Percentiles rank a stretch among this genome's conserved stretches.
These are phyloP conservation scores for Lyophyllum shimeji DNA, from an alignment of 768 basidiomycete species.

Conservation along the genomic window DNA sequence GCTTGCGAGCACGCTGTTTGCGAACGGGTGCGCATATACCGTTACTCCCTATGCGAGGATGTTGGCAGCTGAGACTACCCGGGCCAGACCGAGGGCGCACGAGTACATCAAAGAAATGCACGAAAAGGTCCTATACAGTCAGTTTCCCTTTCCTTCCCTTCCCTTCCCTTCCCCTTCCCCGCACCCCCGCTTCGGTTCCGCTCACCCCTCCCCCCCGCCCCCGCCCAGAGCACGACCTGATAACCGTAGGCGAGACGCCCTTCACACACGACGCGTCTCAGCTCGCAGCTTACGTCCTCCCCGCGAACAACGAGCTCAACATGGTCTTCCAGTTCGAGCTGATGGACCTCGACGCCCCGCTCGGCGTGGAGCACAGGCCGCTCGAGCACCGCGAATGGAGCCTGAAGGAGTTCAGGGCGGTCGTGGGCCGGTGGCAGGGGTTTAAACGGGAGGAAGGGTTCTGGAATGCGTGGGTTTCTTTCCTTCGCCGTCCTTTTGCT, in stretches of 20 bases:
- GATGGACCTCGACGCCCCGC: conserved; percentile 55
- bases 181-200: too few species aligned
- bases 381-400: conserved; percentile 49
- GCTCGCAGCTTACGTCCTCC: conserved; percentile 57
- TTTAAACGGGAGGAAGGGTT: conserved; percentile 58
- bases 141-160: conserved; percentile 1
- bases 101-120: conserved; percentile 72
- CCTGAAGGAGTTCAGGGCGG: conserved; percentile 49
- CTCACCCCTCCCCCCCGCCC: neutral
- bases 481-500: too few species aligned
- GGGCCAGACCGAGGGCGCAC: conserved; percentile 63
- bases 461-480: conserved; percentile 58
- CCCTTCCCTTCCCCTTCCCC: conserved; percentile 1
- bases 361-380: conserved; percentile 32
- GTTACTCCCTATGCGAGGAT: too few species aligned
- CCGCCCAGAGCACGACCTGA: conserved; percentile 48
- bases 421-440: conserved; percentile 54
- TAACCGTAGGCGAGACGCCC: conserved; percentile 67
- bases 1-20: conserved; percentile 49
- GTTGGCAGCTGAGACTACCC: too few species aligned
- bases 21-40: conserved; percentile 64
- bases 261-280: conserved; percentile 52
- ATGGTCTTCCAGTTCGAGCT: conserved; percentile 68
- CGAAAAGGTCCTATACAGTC: conserved; percentile 56
- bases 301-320: conserved; percentile 58